Base-by-base conservation (phyloP, 2,329 filamentous ascomycete species). In the Microsporum ferrugineum region DNA sequence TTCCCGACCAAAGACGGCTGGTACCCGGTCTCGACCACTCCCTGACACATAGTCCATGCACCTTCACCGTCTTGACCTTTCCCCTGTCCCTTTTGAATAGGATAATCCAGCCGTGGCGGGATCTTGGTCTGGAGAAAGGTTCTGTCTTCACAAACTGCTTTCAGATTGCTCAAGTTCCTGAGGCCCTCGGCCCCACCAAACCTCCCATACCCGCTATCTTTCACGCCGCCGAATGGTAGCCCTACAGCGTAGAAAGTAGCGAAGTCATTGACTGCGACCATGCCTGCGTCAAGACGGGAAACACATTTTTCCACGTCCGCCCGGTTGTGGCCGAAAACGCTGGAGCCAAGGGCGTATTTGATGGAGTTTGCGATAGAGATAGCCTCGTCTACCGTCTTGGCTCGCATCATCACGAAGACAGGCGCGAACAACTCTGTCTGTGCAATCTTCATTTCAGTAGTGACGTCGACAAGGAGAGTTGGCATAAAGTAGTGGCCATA, bases 261-360 rank as follows among this genome's bases (percentile, higher is more conserved):
- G 70, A 99, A 99, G 76, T 99, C 94, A 72, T 99, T 99, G 67
- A 99, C 84, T 29, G 90, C 85, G 0, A 97, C 89, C 88, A 96
- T 96, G 51, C 94, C 94, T 0, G 88, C 85, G 64, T 87, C 84
- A 58, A 96, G 80, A 29, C 84, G 83, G 23, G 75, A 75, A 1
- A 92, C 84, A 33, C 95, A 84, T 14, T 77, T 77, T 14, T 81
- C 74, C 0, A 96, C 78, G 57, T 84, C 80, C 1, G 79, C 78
- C 61, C 83, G 80, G 63, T 86, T 82, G 58, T 82, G 79, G 38
- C 91, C 94, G 72, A 95, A 96, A 41, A 99, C 88, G 45, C 87
- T 90, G 47, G 89, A 87, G 59, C 94, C 94, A 49, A 99, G 88
- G 2, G 88, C 91, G 71, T 94, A 97, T 59, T 83, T 74, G 0